Evolutionary conservation across 2,329 filamentous ascomycete species (phyloP).

Genomic region (Botrytis sinoallii): DNA sequence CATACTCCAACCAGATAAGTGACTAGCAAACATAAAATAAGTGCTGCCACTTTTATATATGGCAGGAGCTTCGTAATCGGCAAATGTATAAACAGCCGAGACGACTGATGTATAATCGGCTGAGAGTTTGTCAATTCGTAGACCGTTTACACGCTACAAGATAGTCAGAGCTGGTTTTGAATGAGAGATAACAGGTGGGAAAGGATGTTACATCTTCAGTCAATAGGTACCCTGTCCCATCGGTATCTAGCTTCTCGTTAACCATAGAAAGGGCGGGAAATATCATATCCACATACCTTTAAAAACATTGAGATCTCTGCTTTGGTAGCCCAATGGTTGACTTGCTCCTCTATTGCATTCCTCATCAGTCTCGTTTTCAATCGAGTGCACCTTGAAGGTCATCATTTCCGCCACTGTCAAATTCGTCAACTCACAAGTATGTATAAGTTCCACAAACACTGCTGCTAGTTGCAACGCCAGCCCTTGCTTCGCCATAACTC

Average conservation of each 20-base stretch:
- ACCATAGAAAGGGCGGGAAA: neutral
- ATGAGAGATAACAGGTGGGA: neutral
- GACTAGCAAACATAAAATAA: conserved; percentile 65
- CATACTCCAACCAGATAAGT: conserved; percentile 45
- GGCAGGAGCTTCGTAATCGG: conserved; percentile 58
- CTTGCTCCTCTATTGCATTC: conserved; percentile 27
- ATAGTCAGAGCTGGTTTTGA: neutral
- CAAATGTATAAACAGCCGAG: neutral
- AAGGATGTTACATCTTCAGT: conserved; percentile 53
- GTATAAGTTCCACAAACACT: conserved; percentile 60
- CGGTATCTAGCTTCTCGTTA: conserved; percentile 49
- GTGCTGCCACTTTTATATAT: conserved; percentile 57
- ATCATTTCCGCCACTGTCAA: neutral
- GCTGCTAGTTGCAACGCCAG: conserved; percentile 59
- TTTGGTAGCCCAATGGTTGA: conserved; percentile 37
- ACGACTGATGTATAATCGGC: conserved; percentile 54
- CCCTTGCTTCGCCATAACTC: conserved; percentile 60
- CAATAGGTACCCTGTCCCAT: conserved; percentile 59
- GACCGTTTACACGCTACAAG: conserved; percentile 51
- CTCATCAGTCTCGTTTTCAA: neutral
- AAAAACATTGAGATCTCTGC: conserved; percentile 37
- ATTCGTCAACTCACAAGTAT: conserved; percentile 39
- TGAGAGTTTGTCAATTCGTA: conserved; percentile 55
- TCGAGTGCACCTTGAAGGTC: neutral
- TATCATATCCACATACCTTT: conserved; percentile 26